phyloP scores from a whole-genome alignment of 305 asterid genomes.

The Fraxinus floribunda region DNA sequence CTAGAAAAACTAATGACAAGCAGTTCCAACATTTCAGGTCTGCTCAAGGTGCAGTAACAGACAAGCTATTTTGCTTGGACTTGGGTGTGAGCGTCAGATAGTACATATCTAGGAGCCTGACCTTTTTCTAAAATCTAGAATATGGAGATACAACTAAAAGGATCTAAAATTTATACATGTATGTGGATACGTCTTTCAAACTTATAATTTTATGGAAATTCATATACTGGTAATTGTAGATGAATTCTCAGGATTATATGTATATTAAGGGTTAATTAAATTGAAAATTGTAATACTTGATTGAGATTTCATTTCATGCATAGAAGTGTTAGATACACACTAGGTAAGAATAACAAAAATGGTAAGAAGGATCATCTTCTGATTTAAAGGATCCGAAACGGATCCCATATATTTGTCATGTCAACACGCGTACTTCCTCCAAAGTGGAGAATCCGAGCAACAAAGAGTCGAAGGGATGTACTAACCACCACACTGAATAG shows the following conservation, averaged over 20 bases:
- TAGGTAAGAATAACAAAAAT: neutral
- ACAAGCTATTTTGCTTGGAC: neutral
- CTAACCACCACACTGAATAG: conserved; percentile 1
- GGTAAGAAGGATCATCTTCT: neutral
- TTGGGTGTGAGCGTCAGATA: neutral
- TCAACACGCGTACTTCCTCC: neutral
- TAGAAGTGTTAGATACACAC: neutral
- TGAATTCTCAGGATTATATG: neutral
- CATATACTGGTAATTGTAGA: neutral
- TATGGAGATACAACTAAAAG: neutral
- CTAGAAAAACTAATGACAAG: conserved; percentile 1
- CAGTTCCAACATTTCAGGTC: neutral
- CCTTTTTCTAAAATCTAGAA: neutral
- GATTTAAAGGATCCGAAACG: neutral
- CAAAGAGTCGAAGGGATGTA: neutral
- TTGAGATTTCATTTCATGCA: neutral
- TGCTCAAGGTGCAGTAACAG: neutral
- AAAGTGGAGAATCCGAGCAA: neutral
- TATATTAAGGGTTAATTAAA: neutral
- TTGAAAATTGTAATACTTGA: neutral
- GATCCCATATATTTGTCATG: neutral
- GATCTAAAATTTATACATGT: neutral
- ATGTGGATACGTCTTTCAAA: neutral
- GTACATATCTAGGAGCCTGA: neutral
- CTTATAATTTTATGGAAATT: neutral